These are phyloP conservation scores for Coffea humblotiana DNA, from an alignment of 305 asterid genomes.

Conservation along the genomic window DNA sequence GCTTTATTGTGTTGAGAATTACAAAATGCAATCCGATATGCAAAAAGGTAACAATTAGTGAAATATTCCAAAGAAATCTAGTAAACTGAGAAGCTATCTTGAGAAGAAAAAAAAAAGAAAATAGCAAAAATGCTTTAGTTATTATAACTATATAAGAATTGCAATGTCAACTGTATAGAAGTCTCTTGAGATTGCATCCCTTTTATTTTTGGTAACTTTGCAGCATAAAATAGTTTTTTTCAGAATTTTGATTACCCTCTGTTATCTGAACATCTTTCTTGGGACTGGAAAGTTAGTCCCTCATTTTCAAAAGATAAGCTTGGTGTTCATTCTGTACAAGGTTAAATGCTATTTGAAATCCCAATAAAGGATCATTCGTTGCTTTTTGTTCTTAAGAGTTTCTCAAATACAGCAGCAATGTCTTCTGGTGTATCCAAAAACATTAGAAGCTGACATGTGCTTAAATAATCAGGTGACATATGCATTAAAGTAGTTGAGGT, in stretches of 20 bases:
- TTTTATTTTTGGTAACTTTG: slow-evolving; percentile 60
- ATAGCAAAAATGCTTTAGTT: slow-evolving; percentile 50
- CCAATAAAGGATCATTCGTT: slow-evolving; percentile 76
- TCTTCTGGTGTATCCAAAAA: slow-evolving; percentile 83
- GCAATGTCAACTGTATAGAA: slow-evolving; percentile 91
- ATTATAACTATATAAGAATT: slow-evolving; percentile 90
- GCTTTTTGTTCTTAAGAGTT: slow-evolving; percentile 64
- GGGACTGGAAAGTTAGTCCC: slow-evolving; percentile 61
- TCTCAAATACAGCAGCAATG: slow-evolving; percentile 77
- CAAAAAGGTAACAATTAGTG: slow-evolving; percentile 24
- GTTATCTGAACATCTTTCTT: slow-evolving; percentile 63
- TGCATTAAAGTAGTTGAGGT: slow-evolving; percentile 13
- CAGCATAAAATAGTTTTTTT: slow-evolving; percentile 33
- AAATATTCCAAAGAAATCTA: slow-evolving; percentile 6
- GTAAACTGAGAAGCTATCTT: neutral
- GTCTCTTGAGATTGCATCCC: slow-evolving; percentile 95
- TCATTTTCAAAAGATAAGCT: slow-evolving; percentile 85
- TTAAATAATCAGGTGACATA: slow-evolving; percentile 93
- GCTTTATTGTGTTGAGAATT: slow-evolving; percentile 94
- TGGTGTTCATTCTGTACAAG: slow-evolving; percentile 95
- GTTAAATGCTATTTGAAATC: slow-evolving; percentile 96
- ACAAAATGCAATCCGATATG: slow-evolving; percentile 87
- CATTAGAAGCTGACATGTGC: slow-evolving; percentile 98
- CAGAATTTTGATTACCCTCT: slow-evolving; percentile 49
- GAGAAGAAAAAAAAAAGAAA: slow-evolving; percentile 2